These are phyloP conservation scores for Thermomyces lanuginosus DNA, from an alignment of 2,329 filamentous ascomycete genomes.

Conservation along the genomic window DNA sequence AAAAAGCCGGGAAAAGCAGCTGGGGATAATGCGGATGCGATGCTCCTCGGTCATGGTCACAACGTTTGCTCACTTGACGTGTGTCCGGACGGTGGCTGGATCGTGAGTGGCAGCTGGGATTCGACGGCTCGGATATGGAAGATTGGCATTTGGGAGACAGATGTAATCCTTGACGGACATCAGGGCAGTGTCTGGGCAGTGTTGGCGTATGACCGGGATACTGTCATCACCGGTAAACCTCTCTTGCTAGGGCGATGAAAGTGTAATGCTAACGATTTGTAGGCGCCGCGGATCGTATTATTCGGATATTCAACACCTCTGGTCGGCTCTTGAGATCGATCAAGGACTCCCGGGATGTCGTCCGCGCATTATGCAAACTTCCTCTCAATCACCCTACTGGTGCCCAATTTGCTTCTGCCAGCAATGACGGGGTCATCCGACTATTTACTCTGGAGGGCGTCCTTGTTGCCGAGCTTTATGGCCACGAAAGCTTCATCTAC, in stretches of 20 bases:
- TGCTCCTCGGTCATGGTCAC: constrained; percentile 69
- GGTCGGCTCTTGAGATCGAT: constrained; percentile 49
- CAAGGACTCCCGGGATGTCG: constrained; percentile 60
- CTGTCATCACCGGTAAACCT: constrained; percentile 52
- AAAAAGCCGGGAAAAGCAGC: constrained; percentile 51
- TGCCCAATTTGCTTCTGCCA: constrained; percentile 85
- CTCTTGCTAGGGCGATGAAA: not conserved
- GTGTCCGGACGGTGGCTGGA: constrained; percentile 50
- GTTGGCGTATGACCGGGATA: constrained; percentile 60
- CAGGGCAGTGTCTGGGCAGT: constrained; percentile 83
- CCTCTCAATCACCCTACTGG: constrained; percentile 58
- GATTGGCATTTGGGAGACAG: constrained; percentile 68
- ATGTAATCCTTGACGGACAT: constrained; percentile 57
- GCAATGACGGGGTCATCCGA: constrained; percentile 78
- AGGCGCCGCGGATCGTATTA: constrained; percentile 76
- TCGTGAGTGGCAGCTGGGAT: constrained; percentile 93
- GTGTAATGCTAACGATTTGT: not conserved
- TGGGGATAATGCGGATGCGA: constrained; percentile 63
- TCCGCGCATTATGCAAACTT: constrained; percentile 76
- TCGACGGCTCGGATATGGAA: constrained; percentile 73
- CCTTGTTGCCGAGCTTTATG: constrained; percentile 59
- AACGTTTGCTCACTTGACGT: constrained; percentile 83
- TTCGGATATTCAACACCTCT: constrained; percentile 59
- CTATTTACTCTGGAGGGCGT: constrained; percentile 72
- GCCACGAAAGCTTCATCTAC: constrained; percentile 93